Evolutionary conservation across 2,329 filamentous ascomycete species (phyloP).

Genomic region (Metarhizium album): DNA sequence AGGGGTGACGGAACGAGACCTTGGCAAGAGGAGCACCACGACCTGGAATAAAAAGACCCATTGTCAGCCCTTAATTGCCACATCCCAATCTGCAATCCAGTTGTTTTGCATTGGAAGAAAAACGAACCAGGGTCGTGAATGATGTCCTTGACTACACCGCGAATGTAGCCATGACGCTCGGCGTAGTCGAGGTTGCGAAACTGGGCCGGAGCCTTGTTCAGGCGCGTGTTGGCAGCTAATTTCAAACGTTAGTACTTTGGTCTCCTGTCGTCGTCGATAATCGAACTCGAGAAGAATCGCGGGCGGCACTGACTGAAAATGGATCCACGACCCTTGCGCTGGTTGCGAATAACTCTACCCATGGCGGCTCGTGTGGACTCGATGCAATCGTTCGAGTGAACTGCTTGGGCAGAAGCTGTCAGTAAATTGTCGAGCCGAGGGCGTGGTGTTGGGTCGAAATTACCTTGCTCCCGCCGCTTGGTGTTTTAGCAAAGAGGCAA

Average conservation of each 20-base stretch:
- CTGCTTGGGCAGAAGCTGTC: slow-evolving; percentile 10
- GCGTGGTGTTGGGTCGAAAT: slow-evolving; percentile 15
- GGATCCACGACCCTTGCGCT: slow-evolving; percentile 49
- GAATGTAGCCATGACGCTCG: slow-evolving; percentile 95
- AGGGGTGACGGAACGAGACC: slow-evolving; percentile 94
- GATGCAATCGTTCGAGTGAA: slow-evolving; percentile 23
- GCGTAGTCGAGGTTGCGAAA: slow-evolving; percentile 96
- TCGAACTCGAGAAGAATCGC: slow-evolving; percentile 10
- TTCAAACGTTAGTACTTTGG: slow-evolving; percentile 20
- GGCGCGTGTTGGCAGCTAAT: slow-evolving; percentile 68
- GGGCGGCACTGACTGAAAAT: slow-evolving; percentile 41
- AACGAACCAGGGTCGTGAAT: slow-evolving; percentile 83
- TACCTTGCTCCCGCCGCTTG: slow-evolving; percentile 31
- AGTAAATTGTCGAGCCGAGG: slow-evolving; percentile 10
- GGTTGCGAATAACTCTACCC: slow-evolving; percentile 55
- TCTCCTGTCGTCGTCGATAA: slow-evolving; percentile 13
- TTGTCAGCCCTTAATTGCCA: slow-evolving; percentile 15
- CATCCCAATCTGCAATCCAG: slow-evolving; percentile 10
- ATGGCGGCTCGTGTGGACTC: slow-evolving; percentile 30
- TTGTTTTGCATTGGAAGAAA: slow-evolving; percentile 2
- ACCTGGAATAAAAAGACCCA: slow-evolving; percentile 21
- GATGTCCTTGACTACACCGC: slow-evolving; percentile 97
- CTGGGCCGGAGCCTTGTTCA: slow-evolving; percentile 77
- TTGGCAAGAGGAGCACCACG: slow-evolving; percentile 96
- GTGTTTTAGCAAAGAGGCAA: slow-evolving; percentile 26